Conservation (phyloP, 1,284 basidiomycete genomes). For the Tranzscheliella williamsii region DNA sequence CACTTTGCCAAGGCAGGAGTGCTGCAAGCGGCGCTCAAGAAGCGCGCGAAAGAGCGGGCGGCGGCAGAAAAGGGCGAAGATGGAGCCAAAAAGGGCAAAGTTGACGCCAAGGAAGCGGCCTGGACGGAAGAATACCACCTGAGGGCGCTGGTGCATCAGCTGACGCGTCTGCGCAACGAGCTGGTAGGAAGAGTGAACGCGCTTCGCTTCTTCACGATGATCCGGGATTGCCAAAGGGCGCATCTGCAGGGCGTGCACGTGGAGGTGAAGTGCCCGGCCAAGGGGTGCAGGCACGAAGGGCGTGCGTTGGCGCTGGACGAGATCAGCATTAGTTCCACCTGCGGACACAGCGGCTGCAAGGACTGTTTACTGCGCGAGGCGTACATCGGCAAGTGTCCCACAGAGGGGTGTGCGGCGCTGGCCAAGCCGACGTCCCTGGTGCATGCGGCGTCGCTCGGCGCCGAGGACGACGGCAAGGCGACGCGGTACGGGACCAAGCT, state of each 20-base stretch:
- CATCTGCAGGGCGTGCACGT: slow-evolving; percentile 25
- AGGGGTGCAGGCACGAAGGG: slow-evolving; percentile 20
- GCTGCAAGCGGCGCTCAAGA: slow-evolving; percentile 33
- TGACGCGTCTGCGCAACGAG: slow-evolving; percentile 45
- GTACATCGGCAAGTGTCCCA: slow-evolving; percentile 43
- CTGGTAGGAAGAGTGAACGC: slow-evolving; percentile 38
- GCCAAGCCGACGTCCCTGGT: slow-evolving; percentile 43
- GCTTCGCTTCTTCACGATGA: slow-evolving; percentile 46
- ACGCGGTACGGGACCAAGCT: slow-evolving; percentile 81
- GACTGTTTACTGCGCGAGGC: slow-evolving; percentile 40
- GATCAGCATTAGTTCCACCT: slow-evolving; percentile 37
- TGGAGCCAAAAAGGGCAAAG: slow-evolving; percentile 14
- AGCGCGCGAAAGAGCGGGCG: slow-evolving; percentile 24
- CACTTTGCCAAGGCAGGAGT: slow-evolving; percentile 14
- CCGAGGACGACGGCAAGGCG: slow-evolving; percentile 66
- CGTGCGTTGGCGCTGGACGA: slow-evolving; percentile 16
- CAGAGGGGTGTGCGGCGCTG: slow-evolving; percentile 32
- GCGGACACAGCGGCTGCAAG: slow-evolving; percentile 43
- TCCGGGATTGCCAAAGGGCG: slow-evolving; percentile 44
- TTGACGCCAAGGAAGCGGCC: slow-evolving; percentile 21
- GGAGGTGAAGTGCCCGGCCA: slow-evolving; percentile 27
- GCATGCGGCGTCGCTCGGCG: slow-evolving; percentile 34
- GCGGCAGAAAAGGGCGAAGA: slow-evolving; percentile 30
- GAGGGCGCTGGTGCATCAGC: slow-evolving; percentile 40
- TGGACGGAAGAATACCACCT: slow-evolving; percentile 42